phyloP scores from a whole-genome alignment of 2,329 filamentous ascomycete genomes.

The Fusarium sp. region DNA sequence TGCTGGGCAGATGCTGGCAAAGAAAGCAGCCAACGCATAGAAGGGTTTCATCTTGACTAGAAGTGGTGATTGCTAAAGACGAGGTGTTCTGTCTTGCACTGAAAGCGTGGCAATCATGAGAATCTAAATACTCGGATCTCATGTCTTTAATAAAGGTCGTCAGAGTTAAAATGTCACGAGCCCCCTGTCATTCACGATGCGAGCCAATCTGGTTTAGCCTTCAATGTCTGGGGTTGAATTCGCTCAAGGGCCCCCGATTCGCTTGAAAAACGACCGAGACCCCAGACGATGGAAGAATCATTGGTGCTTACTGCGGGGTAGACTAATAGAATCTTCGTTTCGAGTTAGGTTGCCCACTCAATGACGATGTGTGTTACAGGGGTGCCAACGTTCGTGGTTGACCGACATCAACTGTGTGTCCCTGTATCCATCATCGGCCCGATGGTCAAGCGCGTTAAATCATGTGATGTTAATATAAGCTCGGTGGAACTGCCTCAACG shows the following conservation, averaged over 20 bases:
- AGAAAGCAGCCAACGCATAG: constrained; percentile 12
- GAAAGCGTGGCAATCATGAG: not conserved
- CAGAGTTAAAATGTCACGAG: not conserved
- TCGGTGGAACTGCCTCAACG: not conserved
- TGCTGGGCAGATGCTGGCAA: constrained; percentile 14
- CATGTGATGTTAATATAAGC: not conserved
- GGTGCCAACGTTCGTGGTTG: not conserved
- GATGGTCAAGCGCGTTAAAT: not conserved
- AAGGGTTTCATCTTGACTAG: constrained; percentile 23
- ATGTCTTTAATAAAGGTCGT: not conserved
- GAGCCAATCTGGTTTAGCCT: not conserved
- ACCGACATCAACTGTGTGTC: not conserved
- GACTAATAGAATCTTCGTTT: constrained; percentile 22
- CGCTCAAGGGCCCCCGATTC: constrained; percentile 6
- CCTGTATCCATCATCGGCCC: constrained; percentile 1
- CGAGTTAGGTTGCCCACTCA: constrained; percentile 7
- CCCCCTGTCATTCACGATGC: not conserved
- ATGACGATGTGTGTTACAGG: constrained; percentile 21
- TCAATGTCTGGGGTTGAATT: constrained; percentile 7
- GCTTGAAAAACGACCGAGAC: not conserved
- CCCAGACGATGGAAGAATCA: not conserved
- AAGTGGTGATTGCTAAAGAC: not conserved
- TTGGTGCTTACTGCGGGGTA: constrained; percentile 28
- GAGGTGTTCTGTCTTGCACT: not conserved
- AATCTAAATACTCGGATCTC: not conserved